Evolutionary conservation across 768 basidiomycete genomes (phyloP).

Genomic region (Podaxis sp.): DNA sequence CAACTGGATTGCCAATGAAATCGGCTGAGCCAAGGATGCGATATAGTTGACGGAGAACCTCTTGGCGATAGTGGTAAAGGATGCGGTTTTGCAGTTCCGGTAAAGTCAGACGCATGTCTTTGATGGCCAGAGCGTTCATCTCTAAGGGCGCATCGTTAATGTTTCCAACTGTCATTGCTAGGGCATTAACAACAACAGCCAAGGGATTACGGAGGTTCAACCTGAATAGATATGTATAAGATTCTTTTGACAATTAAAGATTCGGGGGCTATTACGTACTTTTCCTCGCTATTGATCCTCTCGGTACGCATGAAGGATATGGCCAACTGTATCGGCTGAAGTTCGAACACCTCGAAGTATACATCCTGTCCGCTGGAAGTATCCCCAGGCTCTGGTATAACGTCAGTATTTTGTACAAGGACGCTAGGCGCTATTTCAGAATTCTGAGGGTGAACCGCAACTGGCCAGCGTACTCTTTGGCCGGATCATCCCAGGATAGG

Average conservation of each 20-base stretch:
- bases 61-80: slow-evolving; percentile 89
- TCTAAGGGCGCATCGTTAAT: slow-evolving; percentile 94
- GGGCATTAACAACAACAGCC: slow-evolving; percentile 88
- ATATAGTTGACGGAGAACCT: slow-evolving; percentile 91
- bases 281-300: slow-evolving; percentile 87
- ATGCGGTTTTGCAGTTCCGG: slow-evolving; percentile 85
- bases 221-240: slow-evolving; percentile 33
- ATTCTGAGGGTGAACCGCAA: neutral
- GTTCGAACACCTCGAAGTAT: slow-evolving; percentile 93
- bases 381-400: slow-evolving; percentile 68
- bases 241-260: neutral
- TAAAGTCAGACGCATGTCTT: slow-evolving; percentile 86
- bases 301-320: slow-evolving; percentile 98
- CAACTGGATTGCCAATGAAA: slow-evolving; percentile 94
- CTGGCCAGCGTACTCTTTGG: slow-evolving; percentile 60
- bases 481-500: slow-evolving; percentile 81
- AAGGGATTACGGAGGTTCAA: slow-evolving; percentile 84
- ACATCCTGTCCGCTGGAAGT: slow-evolving; percentile 72
- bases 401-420: slow-evolving; percentile 67
- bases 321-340: slow-evolving; percentile 90
- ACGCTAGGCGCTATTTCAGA: slow-evolving; percentile 34
- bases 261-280: slow-evolving; percentile 47
- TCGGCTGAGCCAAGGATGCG: slow-evolving; percentile 98
- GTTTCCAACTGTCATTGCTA: slow-evolving; percentile 97
- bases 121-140: slow-evolving; percentile 90